phyloP scores from a whole-genome alignment of 2,329 filamentous ascomycete genomes.

The Sordariomycetes sp. region DNA sequence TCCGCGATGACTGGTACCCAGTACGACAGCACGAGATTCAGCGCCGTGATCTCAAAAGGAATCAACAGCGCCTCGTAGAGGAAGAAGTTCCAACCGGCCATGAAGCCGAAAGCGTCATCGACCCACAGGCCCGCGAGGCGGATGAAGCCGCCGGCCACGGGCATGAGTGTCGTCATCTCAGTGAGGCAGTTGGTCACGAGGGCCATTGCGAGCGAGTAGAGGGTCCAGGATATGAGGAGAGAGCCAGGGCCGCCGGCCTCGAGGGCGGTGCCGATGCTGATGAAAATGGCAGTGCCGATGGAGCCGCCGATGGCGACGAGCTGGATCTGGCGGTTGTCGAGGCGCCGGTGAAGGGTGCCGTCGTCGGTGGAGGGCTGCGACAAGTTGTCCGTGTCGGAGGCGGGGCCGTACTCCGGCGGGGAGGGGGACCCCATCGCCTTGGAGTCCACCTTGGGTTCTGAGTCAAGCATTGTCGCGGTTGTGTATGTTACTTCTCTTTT shows the following conservation, averaged over 20 bases:
- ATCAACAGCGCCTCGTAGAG: slow-evolving; percentile 28
- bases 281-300: slow-evolving; percentile 45
- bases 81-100: slow-evolving; percentile 30
- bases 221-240: slow-evolving; percentile 43
- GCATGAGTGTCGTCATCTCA: slow-evolving; percentile 51
- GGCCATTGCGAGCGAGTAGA: slow-evolving; percentile 31
- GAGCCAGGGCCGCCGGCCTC: slow-evolving; percentile 28
- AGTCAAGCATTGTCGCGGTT: neutral
- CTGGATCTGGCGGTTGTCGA: slow-evolving; percentile 42
- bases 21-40: slow-evolving; percentile 26
- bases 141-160: slow-evolving; percentile 49
- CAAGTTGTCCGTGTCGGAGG: neutral
- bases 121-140: slow-evolving; percentile 52
- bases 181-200: slow-evolving; percentile 53
- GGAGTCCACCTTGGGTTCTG: neutral
- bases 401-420: neutral
- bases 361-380: neutral
- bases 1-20: slow-evolving; percentile 33
- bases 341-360: slow-evolving; percentile 33
- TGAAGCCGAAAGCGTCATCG: slow-evolving; percentile 51
- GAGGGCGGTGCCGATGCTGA: slow-evolving; percentile 45
- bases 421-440: neutral
- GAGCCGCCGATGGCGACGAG: slow-evolving; percentile 45
- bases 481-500: neutral
- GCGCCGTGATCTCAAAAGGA: slow-evolving; percentile 27